Evolutionary conservation across 2,329 filamentous ascomycete genomes (phyloP), one percentile per base, ranked within the genome.

Genomic region (Ceratocystis eucalypticola): DNA sequence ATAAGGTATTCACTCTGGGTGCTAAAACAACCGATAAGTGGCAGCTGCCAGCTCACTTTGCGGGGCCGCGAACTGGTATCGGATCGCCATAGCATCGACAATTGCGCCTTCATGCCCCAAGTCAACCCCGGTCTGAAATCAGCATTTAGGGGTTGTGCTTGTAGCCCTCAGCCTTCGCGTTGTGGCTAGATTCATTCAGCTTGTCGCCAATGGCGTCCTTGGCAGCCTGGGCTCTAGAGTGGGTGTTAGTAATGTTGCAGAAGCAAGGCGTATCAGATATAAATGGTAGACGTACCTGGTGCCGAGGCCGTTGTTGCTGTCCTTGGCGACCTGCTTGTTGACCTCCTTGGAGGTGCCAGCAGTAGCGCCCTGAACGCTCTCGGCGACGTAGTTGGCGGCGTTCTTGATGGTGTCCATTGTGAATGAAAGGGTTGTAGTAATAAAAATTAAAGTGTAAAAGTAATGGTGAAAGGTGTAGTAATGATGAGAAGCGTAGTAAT

Each of bases 251-350:
- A 20, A 0, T 67, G 74, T 77, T 44, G 22, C 59, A n/a, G 22
- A 15, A n/a, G 46, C 28, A 57, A 37, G 12, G 41, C 20, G 28
- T 8, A 12, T 10, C 10, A 15, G 12, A 37, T 20, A 1, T 22
- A 17, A 28, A 5, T 17, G 12, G 7, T 0, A 25, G 53, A 65
- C 78, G 74, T 75, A 81, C 80, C 85, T 84, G 74, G 81, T 84
- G 72, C 74, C 70, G 65, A 84, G 12, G 69, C 71, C 71, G 70
- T 78, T 80, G 72, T 85, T 78, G 74, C 72, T 73, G 74, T 85
- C 81, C 81, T 88, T 88, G 75, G 85, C 85, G 71, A 84, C 77
- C 71, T 79, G 74, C 83, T 88, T 88, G 84, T 88, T 88, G 79
- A 79, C 78, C 79, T 88, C 84, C 82, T 88, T 88, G 78, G 79